These are phyloP conservation scores for Tricholomella constricta DNA, from an alignment of 768 basidiomycete genomes.

Conservation along the genomic window DNA sequence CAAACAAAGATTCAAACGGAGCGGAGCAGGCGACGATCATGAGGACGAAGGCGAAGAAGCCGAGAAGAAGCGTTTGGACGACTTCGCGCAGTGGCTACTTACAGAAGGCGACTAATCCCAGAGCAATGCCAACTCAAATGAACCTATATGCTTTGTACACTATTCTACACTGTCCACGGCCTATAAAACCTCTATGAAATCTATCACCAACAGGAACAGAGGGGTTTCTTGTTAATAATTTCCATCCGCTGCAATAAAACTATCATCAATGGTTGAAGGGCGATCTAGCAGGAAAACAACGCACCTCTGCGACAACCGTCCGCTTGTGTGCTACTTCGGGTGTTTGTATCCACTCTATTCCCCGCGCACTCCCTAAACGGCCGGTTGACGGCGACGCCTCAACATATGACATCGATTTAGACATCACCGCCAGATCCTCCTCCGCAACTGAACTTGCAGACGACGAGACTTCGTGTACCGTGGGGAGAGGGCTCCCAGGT, in stretches of 20 bases:
- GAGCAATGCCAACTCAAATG: not conserved
- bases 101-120: slow-evolving; percentile 69
- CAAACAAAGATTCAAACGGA: slow-evolving; percentile 78
- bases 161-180: slow-evolving; percentile 23
- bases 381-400: slow-evolving; percentile 47
- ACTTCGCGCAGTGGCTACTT: slow-evolving; percentile 87
- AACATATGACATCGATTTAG: slow-evolving; percentile 74
- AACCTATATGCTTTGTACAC: slow-evolving; percentile 17
- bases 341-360: slow-evolving; percentile 50
- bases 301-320: slow-evolving; percentile 73
- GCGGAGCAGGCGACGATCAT: slow-evolving; percentile 63
- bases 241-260: slow-evolving; percentile 61
- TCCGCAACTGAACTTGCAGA: slow-evolving; percentile 60
- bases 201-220: slow-evolving; percentile 71
- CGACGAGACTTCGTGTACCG: slow-evolving; percentile 58
- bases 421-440: slow-evolving; percentile 72
- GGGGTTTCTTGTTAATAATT: slow-evolving; percentile 64
- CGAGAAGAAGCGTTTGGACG: slow-evolving; percentile 83
- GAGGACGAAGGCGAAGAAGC: slow-evolving; percentile 69
- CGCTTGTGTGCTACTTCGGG: slow-evolving; percentile 47
- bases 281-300: not conserved
- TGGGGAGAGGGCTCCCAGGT: slow-evolving; percentile 59
- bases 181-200: slow-evolving; percentile 17
- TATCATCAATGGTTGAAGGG: not conserved
- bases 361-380: slow-evolving; percentile 37